Evolutionary conservation across 1,284 basidiomycete genomes (phyloP).

Genomic region (Cerioporus squamosus): DNA sequence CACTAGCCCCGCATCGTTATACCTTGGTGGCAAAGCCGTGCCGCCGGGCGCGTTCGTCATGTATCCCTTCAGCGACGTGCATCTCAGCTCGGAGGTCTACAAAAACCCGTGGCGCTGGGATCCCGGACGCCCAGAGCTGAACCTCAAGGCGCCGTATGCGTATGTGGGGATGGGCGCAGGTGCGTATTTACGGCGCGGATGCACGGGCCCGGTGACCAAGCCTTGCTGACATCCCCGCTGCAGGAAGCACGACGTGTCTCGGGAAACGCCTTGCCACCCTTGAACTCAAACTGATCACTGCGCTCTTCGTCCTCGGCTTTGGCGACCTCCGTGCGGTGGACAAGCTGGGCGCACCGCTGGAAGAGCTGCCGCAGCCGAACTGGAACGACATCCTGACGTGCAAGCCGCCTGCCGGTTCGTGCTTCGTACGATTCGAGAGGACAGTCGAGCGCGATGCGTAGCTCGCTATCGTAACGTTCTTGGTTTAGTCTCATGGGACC

Average conservation of each 20-base stretch:
- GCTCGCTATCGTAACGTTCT: no score
- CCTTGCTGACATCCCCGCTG: background rate
- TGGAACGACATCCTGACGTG: slow-evolving; percentile 78
- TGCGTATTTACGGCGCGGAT: slow-evolving; percentile 40
- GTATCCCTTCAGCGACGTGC: slow-evolving; percentile 78
- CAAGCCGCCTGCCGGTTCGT: slow-evolving; percentile 57
- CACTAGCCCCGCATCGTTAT: slow-evolving; percentile 31
- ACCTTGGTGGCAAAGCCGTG: slow-evolving; percentile 63
- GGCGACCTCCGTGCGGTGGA: slow-evolving; percentile 56
- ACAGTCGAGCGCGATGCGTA: slow-evolving; percentile 5
- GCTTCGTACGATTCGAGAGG: slow-evolving; percentile 43
- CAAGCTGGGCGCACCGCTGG: slow-evolving; percentile 46
- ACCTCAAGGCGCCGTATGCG: slow-evolving; percentile 50
- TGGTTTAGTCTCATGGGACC: no score
- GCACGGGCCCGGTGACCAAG: background rate
- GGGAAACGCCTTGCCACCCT: slow-evolving; percentile 74
- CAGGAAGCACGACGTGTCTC: slow-evolving; percentile 69
- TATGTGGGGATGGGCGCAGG: slow-evolving; percentile 81
- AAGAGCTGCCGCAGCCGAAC: slow-evolving; percentile 59
- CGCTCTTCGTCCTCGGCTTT: slow-evolving; percentile 66
- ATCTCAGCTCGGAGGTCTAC: slow-evolving; percentile 70
- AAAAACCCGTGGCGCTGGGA: slow-evolving; percentile 76
- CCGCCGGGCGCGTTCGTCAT: slow-evolving; percentile 73
- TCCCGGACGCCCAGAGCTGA: slow-evolving; percentile 53
- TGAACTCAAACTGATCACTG: slow-evolving; percentile 68